Percentiles rank a stretch among this genome's conserved stretches.
These are phyloP conservation scores for Cladosporium austrohemisphaericum DNA, from an alignment of 2,329 filamentous ascomycete species.

Conservation along the genomic window DNA sequence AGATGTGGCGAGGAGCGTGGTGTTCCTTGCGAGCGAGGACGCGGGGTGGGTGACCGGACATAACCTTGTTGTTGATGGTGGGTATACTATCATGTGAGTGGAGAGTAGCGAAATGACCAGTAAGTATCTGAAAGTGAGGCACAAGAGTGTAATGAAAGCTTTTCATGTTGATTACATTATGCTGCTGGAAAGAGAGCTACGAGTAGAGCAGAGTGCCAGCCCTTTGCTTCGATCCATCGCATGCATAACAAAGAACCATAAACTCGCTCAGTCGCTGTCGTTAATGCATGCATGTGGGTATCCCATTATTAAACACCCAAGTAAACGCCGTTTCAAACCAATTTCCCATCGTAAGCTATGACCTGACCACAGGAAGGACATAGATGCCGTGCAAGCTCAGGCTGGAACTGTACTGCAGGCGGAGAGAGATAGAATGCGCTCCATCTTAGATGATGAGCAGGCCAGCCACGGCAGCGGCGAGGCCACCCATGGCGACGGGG, in stretches of 20 bases:
- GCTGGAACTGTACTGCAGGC: not conserved
- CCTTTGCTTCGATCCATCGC: slow-evolving; percentile 9
- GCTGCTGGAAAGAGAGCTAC: slow-evolving; percentile 8
- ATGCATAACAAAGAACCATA: slow-evolving; percentile 10
- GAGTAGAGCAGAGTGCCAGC: slow-evolving; percentile 9
- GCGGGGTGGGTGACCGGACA: not conserved
- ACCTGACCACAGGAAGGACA: not conserved
- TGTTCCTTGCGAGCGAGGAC: slow-evolving; percentile 47
- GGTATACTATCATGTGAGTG: not conserved
- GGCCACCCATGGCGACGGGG: slow-evolving; percentile 20
- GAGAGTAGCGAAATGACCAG: not conserved
- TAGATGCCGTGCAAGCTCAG: not conserved
- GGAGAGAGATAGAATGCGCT: not conserved
- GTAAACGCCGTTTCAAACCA: slow-evolving; percentile 8
- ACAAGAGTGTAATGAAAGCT: not conserved
- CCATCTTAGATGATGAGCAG: slow-evolving; percentile 21
- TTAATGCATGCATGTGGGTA: slow-evolving; percentile 15
- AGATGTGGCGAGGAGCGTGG: slow-evolving; percentile 42
- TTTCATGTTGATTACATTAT: slow-evolving; percentile 11
- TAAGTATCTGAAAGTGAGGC: not conserved
- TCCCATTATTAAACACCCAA: slow-evolving; percentile 12
- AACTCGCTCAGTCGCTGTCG: slow-evolving; percentile 10
- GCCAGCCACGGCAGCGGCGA: slow-evolving; percentile 23
- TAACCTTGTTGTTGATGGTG: not conserved
- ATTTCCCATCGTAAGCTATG: slow-evolving; percentile 1